phyloP scores from a whole-genome alignment of 148 eudicot species.

The Amaranthus hypochondriacus region DNA sequence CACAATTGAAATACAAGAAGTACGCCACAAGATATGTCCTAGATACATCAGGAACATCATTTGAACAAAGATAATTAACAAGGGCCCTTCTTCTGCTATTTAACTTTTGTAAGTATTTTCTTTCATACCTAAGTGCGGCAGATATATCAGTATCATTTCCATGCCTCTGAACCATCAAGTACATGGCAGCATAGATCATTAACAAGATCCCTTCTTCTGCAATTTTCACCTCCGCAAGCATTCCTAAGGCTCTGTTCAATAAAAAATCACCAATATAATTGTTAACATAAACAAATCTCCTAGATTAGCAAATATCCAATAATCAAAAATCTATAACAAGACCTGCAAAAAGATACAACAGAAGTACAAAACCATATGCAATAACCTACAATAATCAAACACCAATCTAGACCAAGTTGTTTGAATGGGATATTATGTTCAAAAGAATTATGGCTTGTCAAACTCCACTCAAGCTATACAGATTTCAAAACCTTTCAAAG shows the following conservation, averaged over 20 bases:
- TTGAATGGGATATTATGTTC: background rate
- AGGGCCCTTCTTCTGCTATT: too few species aligned
- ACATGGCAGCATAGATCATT: constrained; percentile 70
- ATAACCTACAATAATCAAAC: background rate
- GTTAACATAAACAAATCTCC: background rate
- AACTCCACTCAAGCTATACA: background rate
- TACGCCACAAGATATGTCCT: constrained; percentile 1
- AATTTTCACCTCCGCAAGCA: constrained; percentile 64
- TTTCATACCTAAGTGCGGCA: constrained; percentile 67
- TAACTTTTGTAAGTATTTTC: background rate
- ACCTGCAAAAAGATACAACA: background rate
- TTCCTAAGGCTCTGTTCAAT: constrained; percentile 65
- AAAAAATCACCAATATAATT: constrained; percentile 19
- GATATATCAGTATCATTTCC: constrained; percentile 71
- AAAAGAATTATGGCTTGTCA: background rate
- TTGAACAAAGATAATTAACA: too few species aligned
- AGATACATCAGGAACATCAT: background rate
- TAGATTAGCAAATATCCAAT: background rate
- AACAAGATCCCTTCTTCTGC: constrained; percentile 92
- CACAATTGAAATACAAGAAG: background rate
- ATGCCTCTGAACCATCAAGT: constrained; percentile 53
- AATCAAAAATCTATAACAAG: background rate
- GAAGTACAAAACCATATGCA: background rate
- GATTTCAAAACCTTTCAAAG: background rate
- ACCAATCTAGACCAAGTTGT: background rate